These are phyloP conservation scores for Ascochyta lentis DNA, from an alignment of 2,329 filamentous ascomycete genomes.

Conservation along the genomic window DNA sequence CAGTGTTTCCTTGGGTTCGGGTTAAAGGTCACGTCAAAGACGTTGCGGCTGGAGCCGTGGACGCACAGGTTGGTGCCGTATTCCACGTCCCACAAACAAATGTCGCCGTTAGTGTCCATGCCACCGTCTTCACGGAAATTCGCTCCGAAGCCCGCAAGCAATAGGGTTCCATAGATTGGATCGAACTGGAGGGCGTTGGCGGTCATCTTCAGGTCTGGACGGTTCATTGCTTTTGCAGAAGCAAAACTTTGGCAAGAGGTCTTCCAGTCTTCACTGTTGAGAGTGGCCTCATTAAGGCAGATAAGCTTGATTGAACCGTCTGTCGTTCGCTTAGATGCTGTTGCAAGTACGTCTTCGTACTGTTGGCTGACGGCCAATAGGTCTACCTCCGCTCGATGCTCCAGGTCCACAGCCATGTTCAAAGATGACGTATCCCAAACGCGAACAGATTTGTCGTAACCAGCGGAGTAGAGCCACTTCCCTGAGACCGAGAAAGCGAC, in stretches of 20 bases:
- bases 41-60: constrained; percentile 57
- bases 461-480: constrained; percentile 59
- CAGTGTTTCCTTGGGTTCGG: constrained; percentile 44
- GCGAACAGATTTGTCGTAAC: constrained; percentile 60
- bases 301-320: constrained; percentile 48
- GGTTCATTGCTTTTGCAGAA: constrained; percentile 39
- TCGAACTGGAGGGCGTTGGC: constrained; percentile 45
- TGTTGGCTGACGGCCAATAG: constrained; percentile 56
- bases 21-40: constrained; percentile 67
- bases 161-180: constrained; percentile 42
- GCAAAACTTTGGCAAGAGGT: constrained; percentile 24
- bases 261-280: constrained; percentile 18
- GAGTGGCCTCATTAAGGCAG: constrained; percentile 18
- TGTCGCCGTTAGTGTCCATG: constrained; percentile 56
- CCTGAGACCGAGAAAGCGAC: constrained; percentile 60
- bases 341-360: constrained; percentile 53
- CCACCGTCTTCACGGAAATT: constrained; percentile 40
- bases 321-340: constrained; percentile 50
- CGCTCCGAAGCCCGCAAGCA: constrained; percentile 63
- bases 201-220: constrained; percentile 38
- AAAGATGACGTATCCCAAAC: constrained; percentile 47
- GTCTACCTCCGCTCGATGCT: constrained; percentile 58
- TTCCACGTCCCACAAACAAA: constrained; percentile 61
- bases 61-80: constrained; percentile 52
- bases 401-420: constrained; percentile 33